Conservation (phyloP, 2,329 filamentous ascomycete genomes). For the Aureobasidium sp. region DNA sequence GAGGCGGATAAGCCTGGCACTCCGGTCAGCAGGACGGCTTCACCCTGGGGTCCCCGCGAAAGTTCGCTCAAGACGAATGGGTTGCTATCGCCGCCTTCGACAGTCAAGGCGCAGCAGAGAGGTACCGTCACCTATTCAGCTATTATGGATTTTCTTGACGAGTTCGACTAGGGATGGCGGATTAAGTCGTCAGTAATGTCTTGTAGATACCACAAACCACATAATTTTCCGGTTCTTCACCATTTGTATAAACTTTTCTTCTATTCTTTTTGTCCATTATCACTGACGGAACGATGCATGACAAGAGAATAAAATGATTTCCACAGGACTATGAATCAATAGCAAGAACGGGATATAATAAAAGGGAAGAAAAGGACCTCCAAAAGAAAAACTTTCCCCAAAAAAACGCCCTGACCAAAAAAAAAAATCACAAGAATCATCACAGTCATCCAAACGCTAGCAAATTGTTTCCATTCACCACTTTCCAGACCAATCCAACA, state of each 20-base stretch:
- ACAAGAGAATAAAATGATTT: background rate
- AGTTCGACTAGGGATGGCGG: background rate
- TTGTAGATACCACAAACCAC: background rate
- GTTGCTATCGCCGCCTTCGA: background rate
- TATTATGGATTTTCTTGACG: conserved; percentile 9
- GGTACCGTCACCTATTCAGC: background rate
- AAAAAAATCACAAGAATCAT: background rate
- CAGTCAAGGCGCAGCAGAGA: background rate
- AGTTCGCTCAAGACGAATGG: background rate
- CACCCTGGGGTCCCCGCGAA: background rate
- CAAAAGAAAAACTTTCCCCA: background rate
- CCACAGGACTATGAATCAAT: background rate
- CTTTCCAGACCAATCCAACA: conserved; percentile 5
- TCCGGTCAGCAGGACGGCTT: background rate
- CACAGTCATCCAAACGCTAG: background rate
- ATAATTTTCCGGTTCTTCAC: background rate
- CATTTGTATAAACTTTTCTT: background rate
- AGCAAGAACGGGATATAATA: background rate
- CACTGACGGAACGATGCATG: background rate
- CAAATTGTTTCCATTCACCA: background rate
- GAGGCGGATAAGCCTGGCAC: background rate
- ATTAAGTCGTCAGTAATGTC: background rate
- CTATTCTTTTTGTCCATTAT: background rate
- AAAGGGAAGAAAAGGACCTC: background rate
- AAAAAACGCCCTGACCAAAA: background rate